These are phyloP conservation scores for Rhizoctonia solani DNA, from an alignment of 1,284 basidiomycete genomes.

Conservation along the genomic window DNA sequence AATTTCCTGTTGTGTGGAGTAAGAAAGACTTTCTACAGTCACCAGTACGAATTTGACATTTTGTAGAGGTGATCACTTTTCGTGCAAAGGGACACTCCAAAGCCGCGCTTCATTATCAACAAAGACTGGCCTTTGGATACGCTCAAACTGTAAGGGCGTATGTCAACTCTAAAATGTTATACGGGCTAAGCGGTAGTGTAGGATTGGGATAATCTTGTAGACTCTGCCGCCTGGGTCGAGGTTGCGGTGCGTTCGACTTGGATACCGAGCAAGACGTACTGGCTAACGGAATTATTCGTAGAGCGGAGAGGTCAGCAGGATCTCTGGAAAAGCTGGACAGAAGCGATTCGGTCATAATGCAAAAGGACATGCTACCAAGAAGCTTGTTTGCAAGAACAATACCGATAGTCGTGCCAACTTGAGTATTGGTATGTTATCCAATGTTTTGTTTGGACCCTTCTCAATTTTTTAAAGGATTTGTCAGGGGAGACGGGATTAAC, in stretches of 20 bases:
- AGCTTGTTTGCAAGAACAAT: not conserved
- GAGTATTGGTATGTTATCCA: not conserved
- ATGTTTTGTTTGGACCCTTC: not conserved
- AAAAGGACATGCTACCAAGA: not conserved
- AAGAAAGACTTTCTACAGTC: not conserved
- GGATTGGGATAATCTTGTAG: not conserved
- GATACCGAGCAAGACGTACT: not conserved
- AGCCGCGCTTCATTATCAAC: not conserved
- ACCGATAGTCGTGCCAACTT: not conserved
- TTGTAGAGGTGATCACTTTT: not conserved
- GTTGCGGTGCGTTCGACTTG: not conserved
- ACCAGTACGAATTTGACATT: not conserved
- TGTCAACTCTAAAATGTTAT: not conserved
- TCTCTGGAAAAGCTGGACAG: not conserved
- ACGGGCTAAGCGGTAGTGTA: not conserved
- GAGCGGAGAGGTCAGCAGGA: not conserved
- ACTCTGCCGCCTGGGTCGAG: conserved; percentile 1
- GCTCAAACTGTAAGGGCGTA: not conserved
- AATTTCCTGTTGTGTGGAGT: conserved; percentile 26
- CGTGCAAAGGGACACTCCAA: not conserved
- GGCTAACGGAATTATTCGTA: not conserved
- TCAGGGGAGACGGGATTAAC: conserved; percentile 4
- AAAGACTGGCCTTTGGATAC: not conserved
- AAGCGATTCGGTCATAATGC: not conserved
- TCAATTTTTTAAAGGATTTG: not conserved